Conservation (phyloP, 2,329 filamentous ascomycete species). For the Colletotrichum plurivorum region DNA sequence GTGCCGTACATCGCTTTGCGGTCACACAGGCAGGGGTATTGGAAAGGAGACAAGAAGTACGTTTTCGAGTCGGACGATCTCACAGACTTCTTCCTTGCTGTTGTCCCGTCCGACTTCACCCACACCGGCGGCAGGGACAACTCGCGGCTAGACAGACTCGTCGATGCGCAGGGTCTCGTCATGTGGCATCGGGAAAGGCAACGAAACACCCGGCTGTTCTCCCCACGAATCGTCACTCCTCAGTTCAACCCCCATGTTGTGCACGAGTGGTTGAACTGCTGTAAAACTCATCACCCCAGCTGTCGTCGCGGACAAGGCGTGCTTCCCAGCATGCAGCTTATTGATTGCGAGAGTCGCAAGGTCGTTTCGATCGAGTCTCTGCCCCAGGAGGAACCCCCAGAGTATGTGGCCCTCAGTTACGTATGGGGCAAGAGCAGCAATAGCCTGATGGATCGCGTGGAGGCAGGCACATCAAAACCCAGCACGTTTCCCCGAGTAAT, state of each 20-base stretch:
- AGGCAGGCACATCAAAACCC: not conserved
- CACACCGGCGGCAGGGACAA: constrained; percentile 23
- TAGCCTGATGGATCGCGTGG: constrained; percentile 8
- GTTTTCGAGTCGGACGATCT: constrained; percentile 17
- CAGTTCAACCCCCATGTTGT: constrained; percentile 14
- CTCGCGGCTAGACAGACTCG: constrained; percentile 8
- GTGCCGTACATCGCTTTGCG: constrained; percentile 16
- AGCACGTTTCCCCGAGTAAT: constrained; percentile 6
- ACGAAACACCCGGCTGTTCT: constrained; percentile 11
- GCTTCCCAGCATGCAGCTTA: constrained; percentile 16
- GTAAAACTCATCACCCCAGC: constrained; percentile 4
- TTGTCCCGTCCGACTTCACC: constrained; percentile 22
- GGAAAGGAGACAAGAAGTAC: constrained; percentile 18
- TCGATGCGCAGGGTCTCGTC: constrained; percentile 13
- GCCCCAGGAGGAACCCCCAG: not conserved
- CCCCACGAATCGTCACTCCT: constrained; percentile 13
- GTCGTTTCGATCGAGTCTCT: constrained; percentile 16
- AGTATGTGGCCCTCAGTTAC: constrained; percentile 27
- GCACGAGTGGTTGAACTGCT: constrained; percentile 20
- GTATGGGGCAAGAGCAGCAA: constrained; percentile 20
- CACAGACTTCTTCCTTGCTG: constrained; percentile 26
- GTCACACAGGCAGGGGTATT: constrained; percentile 15
- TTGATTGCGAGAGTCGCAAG: constrained; percentile 13
- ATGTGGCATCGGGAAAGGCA: constrained; percentile 25
- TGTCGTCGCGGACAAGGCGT: constrained; percentile 17